Conservation (phyloP, 164 flowering plant species). For the Echeveria elegans region DNA sequence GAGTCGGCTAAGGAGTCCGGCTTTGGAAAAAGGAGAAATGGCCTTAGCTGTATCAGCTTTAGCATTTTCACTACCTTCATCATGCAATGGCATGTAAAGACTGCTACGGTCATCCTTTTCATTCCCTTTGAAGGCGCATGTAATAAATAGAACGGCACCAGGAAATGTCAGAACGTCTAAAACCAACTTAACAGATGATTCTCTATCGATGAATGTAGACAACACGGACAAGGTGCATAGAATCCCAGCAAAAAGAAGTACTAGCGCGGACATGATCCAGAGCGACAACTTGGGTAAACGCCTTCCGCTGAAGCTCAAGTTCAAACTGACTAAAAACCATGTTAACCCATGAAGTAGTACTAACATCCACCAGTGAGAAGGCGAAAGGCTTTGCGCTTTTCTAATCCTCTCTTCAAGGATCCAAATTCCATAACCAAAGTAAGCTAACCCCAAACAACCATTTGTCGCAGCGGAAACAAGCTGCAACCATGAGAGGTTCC, state of each 20-base stretch:
- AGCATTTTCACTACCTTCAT: conserved; percentile 12
- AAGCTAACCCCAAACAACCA: conserved; percentile 30
- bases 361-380: conserved; percentile 39
- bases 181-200: conserved; percentile 19
- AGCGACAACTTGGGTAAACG: conserved; percentile 14
- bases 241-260: conserved; percentile 32
- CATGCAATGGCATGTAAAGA: conserved; percentile 23
- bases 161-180: conserved; percentile 38
- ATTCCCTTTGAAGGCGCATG: conserved; percentile 20
- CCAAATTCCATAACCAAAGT: conserved; percentile 36
- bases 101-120: conserved; percentile 9
- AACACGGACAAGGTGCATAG: conserved; percentile 30
- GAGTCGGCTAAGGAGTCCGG: conserved; percentile 36
- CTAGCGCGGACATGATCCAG: conserved; percentile 24
- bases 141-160: conserved; percentile 44
- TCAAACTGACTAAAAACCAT: conserved; percentile 30
- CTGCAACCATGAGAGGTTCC: conserved; percentile 9
- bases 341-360: conserved; percentile 40
- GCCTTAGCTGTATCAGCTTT: conserved; percentile 11
- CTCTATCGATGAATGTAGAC: conserved; percentile 13
- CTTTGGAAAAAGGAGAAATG: conserved; percentile 42
- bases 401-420: conserved; percentile 18
- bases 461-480: conserved; percentile 27
- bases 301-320: conserved; percentile 19
- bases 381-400: conserved; percentile 15